Conservation (phyloP, 2,329 filamentous ascomycete species). For the Venturia nashicola region DNA sequence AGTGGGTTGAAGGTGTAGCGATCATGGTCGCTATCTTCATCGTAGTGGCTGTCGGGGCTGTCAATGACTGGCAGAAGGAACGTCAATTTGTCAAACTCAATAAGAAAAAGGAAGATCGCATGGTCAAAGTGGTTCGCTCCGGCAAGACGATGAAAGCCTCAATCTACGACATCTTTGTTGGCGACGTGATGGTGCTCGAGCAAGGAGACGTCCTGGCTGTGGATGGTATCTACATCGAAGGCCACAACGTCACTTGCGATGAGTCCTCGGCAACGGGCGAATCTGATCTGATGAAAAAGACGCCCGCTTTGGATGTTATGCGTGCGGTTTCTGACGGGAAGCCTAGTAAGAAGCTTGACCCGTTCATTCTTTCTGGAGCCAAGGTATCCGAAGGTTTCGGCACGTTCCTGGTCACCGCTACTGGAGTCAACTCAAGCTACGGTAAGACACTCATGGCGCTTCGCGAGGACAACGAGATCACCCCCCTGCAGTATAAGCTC, state of each 20-base stretch:
- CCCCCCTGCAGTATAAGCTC: conserved; percentile 65
- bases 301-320: conserved; percentile 51
- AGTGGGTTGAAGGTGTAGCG: conserved; percentile 74
- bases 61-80: conserved; percentile 75
- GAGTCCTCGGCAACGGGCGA: conserved; percentile 69
- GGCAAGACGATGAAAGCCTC: conserved; percentile 58
- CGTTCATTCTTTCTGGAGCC: conserved; percentile 78
- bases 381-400: conserved; percentile 68
- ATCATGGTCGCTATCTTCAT: conserved; percentile 67
- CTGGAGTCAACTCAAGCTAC: conserved; percentile 61
- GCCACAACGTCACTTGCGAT: conserved; percentile 57
- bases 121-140: conserved; percentile 65
- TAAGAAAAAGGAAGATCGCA: conserved; percentile 64
- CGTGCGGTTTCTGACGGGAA: conserved; percentile 50
- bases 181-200: conserved; percentile 61
- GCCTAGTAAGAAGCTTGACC: conserved; percentile 56
- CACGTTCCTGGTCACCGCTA: conserved; percentile 62
- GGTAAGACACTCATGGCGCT: conserved; percentile 71
- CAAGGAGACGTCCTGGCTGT: conserved; percentile 62
- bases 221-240: conserved; percentile 57
- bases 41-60: conserved; percentile 63
- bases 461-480: conserved; percentile 64
- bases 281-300: conserved; percentile 60
- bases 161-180: conserved; percentile 59
- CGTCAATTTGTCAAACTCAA: conserved; percentile 70